Evolutionary conservation across 2,329 filamentous ascomycete species (phyloP), one percentile per base, ranked within the genome.

Genomic region (Penicillium rolfsii): DNA sequence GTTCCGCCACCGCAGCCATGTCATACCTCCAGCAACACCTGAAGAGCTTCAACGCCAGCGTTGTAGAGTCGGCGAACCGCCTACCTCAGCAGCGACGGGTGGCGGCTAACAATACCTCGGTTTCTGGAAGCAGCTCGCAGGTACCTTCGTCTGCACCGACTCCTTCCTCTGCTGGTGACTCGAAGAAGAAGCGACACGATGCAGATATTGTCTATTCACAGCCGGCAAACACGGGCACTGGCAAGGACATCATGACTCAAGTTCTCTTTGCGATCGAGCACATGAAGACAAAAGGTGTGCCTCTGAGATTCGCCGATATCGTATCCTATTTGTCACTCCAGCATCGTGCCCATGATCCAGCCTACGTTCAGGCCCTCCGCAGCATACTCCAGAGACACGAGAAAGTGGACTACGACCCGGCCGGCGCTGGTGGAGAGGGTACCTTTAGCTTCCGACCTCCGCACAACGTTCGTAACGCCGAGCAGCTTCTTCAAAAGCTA

Each of bases 181-280:
- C 79, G 64, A 87, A 87, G 69, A 80, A 82, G 62, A 90, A 90
- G 72, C 84, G 88, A 8, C 84, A 86, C 52, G 84, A 84, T 70
- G 70, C 71, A 5, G 77, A 79, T 45, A 76, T 78, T 45, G 76
- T 91, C 56, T 94, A 88, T 78, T 93, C 91, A 58, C 91, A 93
- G 79, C 91, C 91, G 22, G 84, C 85, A 65, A 87, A 89, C 71
- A 91, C 87, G 16, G 89, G 89, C 72, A 91, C 89, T 55, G 92
- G 93, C 67, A 84, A 84, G 62, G 89, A 94, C 76, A 87, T 95
- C 75, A 89, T 92, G 81, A 96, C 93, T 12, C 91, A 96, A 76
- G 89, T 97, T 74, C 86, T 90, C 60, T 97, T 93, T 78, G 91
- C 92, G 22, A 88, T 96, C 74, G 87, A 93, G 64, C 91, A 92